phyloP scores from a whole-genome alignment of 208 protist species.

The Angomonas ambiguus region DNA sequence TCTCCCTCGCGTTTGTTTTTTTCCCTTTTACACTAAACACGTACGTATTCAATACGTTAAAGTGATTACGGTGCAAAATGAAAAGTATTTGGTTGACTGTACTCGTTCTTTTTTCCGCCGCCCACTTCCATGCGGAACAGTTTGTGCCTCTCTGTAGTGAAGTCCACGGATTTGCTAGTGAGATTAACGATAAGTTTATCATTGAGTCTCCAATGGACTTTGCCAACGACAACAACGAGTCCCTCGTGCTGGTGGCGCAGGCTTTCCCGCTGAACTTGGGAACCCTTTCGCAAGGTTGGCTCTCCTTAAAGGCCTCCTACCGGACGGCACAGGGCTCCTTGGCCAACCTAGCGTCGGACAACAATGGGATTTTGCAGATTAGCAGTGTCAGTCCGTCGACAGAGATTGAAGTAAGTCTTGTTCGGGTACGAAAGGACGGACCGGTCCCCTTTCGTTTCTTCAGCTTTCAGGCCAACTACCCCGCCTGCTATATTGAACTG shows the following conservation, averaged over 20 bases:
- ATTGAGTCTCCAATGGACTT: constrained; percentile 38
- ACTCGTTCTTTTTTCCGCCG: too few relatives aligned
- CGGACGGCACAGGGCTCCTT: constrained; percentile 24
- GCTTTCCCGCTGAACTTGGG: constrained; percentile 37
- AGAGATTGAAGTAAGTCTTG: constrained; percentile 56
- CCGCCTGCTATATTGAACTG: constrained; percentile 59
- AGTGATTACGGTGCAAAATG: too few relatives aligned
- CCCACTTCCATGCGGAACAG: neutral
- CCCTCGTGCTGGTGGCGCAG: constrained; percentile 54
- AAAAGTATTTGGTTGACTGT: too few relatives aligned
- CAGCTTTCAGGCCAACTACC: constrained; percentile 66
- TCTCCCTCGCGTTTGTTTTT: neutral
- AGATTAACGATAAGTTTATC: constrained; percentile 51
- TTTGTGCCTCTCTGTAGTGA: constrained; percentile 44
- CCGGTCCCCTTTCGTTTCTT: constrained; percentile 78
- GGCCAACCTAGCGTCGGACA: constrained; percentile 32
- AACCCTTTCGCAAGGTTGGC: constrained; percentile 27
- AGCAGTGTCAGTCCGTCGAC: constrained; percentile 34
- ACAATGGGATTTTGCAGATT: constrained; percentile 57
- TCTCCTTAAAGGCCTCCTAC: constrained; percentile 66
- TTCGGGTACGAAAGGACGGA: constrained; percentile 36
- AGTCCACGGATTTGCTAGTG: constrained; percentile 66
- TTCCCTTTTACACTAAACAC: constrained; percentile 8
- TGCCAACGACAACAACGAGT: constrained; percentile 21
- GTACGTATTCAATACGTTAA: neutral